Evolutionary conservation across 768 basidiomycete species (phyloP).

Genomic region (Boletus huronensis): DNA sequence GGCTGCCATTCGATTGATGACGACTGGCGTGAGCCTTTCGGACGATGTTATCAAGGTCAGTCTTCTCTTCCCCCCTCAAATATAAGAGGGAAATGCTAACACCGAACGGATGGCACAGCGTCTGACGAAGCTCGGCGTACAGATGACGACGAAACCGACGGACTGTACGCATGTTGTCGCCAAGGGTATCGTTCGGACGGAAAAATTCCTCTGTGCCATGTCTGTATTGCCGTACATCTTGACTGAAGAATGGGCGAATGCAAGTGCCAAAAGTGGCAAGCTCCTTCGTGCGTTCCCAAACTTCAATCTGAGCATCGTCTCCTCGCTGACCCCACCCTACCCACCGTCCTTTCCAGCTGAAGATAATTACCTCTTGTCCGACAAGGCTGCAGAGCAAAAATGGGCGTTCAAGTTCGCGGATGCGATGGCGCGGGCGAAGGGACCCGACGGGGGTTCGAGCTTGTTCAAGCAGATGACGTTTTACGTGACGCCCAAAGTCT

Average conservation of each 20-base stretch:
- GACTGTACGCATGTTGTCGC: constrained; percentile 82
- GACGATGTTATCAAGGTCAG: constrained; percentile 62
- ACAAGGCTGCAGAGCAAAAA: constrained; percentile 61
- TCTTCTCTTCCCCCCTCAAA: neutral
- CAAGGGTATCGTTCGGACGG: constrained; percentile 69
- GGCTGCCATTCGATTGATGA: constrained; percentile 49
- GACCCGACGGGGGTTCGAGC: constrained; percentile 38
- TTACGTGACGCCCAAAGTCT: constrained; percentile 69
- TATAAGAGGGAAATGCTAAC: neutral
- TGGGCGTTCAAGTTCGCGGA: constrained; percentile 62
- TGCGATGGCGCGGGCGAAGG: constrained; percentile 56
- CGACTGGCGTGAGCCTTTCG: constrained; percentile 59
- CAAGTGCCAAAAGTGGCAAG: constrained; percentile 50
- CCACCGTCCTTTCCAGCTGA: constrained; percentile 47
- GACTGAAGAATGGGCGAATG: constrained; percentile 63
- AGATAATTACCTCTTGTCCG: constrained; percentile 53
- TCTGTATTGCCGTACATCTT: constrained; percentile 60
- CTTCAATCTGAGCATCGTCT: neutral
- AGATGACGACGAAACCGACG: constrained; percentile 51
- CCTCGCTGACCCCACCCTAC: neutral
- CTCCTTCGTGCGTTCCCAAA: constrained; percentile 57
- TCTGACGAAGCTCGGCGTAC: constrained; percentile 63
- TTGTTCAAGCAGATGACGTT: constrained; percentile 66
- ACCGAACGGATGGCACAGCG: constrained; percentile 36
- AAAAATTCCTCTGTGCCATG: constrained; percentile 83